These are phyloP conservation scores for Fusarium continuum DNA, from an alignment of 2,329 filamentous ascomycete species.

Conservation along the genomic window DNA sequence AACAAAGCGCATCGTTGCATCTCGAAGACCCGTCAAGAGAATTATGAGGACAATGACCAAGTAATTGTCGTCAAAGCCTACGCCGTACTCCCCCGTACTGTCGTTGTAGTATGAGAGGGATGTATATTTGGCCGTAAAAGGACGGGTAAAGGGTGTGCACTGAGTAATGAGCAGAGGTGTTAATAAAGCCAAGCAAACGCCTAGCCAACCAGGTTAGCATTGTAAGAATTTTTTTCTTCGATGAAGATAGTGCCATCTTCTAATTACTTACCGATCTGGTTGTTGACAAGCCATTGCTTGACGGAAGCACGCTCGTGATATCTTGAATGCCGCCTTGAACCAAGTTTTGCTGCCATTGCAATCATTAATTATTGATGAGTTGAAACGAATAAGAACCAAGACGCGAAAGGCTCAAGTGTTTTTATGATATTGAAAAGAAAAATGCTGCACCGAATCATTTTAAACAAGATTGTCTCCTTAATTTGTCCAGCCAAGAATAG, in stretches of 20 bases:
- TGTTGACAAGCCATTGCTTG: slow-evolving; percentile 26
- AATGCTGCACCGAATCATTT: background rate
- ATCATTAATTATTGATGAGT: background rate
- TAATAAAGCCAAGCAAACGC: slow-evolving; percentile 86
- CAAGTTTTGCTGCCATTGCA: background rate
- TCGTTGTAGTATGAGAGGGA: slow-evolving; percentile 83
- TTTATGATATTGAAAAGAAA: background rate
- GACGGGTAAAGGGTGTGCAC: slow-evolving; percentile 79
- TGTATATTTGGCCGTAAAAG: slow-evolving; percentile 85
- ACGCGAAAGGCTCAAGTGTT: background rate
- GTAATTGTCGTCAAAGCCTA: slow-evolving; percentile 81
- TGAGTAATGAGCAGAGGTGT: slow-evolving; percentile 84
- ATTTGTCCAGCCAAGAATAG: background rate
- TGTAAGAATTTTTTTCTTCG: background rate
- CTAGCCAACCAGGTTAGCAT: slow-evolving; percentile 48
- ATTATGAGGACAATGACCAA: slow-evolving; percentile 84
- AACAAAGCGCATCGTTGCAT: slow-evolving; percentile 85
- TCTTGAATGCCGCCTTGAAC: background rate
- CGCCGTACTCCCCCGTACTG: slow-evolving; percentile 72
- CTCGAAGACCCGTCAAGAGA: slow-evolving; percentile 85
- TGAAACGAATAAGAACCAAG: too few relatives aligned
- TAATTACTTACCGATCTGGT: slow-evolving; percentile 12
- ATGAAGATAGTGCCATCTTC: background rate
- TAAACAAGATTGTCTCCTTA: background rate
- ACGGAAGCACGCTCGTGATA: background rate